Conservation (phyloP, 108 stramenopile genomes). For the Schizochytrium sp. region DNA sequence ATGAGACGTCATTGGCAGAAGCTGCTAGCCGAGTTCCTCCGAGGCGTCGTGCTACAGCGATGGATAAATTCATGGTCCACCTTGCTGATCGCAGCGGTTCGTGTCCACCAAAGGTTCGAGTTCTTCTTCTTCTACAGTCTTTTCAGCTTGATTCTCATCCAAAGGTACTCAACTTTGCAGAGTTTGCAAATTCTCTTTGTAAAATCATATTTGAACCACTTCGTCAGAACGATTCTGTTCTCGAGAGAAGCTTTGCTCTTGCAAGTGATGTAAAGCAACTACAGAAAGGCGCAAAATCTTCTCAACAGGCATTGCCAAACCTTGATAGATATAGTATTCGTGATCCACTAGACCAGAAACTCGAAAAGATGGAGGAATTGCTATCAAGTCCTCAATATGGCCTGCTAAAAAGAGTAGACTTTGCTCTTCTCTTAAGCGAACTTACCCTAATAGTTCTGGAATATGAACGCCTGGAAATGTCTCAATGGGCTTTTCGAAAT, state of each 20-base stretch:
- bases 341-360: conserved; percentile 40
- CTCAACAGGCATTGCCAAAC: neutral
- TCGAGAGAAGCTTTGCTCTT: conserved; percentile 19
- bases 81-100: neutral
- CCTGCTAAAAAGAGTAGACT: conserved; percentile 53
- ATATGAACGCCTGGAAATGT: conserved; percentile 21
- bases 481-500: conserved; percentile 3
- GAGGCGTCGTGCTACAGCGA: neutral
- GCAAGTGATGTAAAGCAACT: neutral
- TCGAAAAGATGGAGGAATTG: conserved; percentile 46
- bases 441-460: conserved; percentile 56
- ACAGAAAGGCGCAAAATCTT: too few relatives aligned
- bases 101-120: conserved; percentile 11
- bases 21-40: neutral
- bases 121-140: neutral
- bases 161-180: conserved; percentile 51
- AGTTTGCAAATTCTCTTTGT: conserved; percentile 6
- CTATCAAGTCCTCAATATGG: conserved; percentile 5
- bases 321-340: neutral
- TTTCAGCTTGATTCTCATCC: neutral
- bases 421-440: conserved; percentile 49
- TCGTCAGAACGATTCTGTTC: neutral
- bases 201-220: conserved; percentile 23
- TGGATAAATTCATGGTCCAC: conserved; percentile 2
- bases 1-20: neutral